A percentile compares a stretch with the other conserved stretches of the same genome.
Conservation (phyloP, 176 grass and related monocot species). For the Neostapfia colusana region DNA sequence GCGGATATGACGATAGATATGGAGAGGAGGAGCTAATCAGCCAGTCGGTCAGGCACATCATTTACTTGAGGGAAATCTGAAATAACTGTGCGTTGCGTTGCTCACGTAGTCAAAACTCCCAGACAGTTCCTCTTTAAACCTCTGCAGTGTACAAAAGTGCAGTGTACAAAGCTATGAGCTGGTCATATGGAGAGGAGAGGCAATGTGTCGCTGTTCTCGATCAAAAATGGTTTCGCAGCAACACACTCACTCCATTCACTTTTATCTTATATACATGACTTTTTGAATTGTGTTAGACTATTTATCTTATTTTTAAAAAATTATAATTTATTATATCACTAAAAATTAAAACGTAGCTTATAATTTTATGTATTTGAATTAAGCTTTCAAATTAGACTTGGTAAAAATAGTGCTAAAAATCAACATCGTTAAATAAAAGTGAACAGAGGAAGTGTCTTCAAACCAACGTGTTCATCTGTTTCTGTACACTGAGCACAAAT, state of each 20-base stretch:
- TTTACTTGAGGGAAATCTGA: background rate
- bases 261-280: no score
- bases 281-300: no score
- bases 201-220: constrained; percentile 19
- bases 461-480: constrained; percentile 29
- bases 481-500: constrained; percentile 18
- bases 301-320: no score
- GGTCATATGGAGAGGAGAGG: background rate
- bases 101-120: background rate
- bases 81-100: background rate
- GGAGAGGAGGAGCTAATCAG: background rate
- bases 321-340: no score
- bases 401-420: no score
- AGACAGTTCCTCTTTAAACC: background rate
- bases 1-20: background rate
- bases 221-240: background rate
- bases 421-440: no score
- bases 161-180: background rate
- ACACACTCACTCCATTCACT: no score
- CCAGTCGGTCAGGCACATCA: background rate
- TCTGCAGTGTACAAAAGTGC: background rate
- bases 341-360: no score
- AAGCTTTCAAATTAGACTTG: no score
- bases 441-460: background rate
- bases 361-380: no score